Conservation (phyloP, 257 asterid genomes). For the Scutellaria minor region DNA sequence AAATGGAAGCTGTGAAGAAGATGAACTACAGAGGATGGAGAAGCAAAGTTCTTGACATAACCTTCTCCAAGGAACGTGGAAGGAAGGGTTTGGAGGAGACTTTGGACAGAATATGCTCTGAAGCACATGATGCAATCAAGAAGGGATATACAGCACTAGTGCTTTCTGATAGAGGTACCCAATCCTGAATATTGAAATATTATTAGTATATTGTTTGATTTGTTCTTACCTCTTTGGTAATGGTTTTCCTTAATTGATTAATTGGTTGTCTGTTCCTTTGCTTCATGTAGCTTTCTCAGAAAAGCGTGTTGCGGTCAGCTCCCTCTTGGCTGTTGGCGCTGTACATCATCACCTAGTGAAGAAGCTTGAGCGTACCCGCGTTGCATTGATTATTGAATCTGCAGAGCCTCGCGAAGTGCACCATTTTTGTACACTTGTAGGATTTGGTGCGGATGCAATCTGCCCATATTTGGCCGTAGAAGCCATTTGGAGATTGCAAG, state of each 20-base stretch:
- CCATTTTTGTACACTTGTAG: conserved; percentile 96
- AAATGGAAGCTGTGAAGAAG: conserved; percentile 90
- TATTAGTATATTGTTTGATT: not conserved
- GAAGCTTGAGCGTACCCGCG: conserved; percentile 95
- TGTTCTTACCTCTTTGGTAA: conserved; percentile 5
- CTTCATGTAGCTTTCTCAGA: conserved; percentile 73
- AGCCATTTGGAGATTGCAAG: conserved; percentile 95
- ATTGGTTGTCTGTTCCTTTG: conserved; percentile 15
- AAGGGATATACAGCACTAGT: conserved; percentile 88
- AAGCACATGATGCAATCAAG: conserved; percentile 85
- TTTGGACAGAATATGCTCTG: conserved; percentile 82
- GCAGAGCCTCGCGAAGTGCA: conserved; percentile 99
- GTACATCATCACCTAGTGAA: conserved; percentile 97
- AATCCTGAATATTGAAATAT: conserved; percentile 8
- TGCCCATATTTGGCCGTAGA: conserved; percentile 95
- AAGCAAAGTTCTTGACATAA: conserved; percentile 90
- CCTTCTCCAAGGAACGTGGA: conserved; percentile 73
- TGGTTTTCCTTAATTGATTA: conserved; percentile 15
- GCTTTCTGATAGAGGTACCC: conserved; percentile 93
- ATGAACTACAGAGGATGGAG: conserved; percentile 97
- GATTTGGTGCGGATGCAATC: conserved; percentile 98
- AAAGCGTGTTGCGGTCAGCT: conserved; percentile 87
- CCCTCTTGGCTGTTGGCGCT: conserved; percentile 96
- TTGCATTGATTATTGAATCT: conserved; percentile 85
- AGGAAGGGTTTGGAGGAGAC: conserved; percentile 93